phyloP scores from a whole-genome alignment of 2,329 filamentous ascomycete species.

The Ophiostoma novo-ulmi region DNA sequence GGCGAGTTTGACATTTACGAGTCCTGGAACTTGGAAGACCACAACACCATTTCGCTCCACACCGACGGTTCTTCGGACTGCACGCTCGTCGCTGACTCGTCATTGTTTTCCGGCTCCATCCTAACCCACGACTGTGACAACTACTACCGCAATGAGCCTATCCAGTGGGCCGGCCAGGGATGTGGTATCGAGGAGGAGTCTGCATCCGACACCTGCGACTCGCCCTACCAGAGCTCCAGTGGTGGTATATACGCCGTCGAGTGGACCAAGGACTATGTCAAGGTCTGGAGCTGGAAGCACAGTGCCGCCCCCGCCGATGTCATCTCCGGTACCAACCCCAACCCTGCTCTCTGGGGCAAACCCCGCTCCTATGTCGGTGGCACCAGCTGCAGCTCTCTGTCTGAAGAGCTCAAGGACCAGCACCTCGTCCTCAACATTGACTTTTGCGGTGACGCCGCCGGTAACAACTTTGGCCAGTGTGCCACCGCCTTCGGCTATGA shows the following conservation, averaged over 20 bases:
- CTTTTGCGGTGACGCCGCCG: constrained; percentile 70
- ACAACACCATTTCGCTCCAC: constrained; percentile 57
- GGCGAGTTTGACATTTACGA: constrained; percentile 67
- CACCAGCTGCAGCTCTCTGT: constrained; percentile 54
- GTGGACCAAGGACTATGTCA: constrained; percentile 40
- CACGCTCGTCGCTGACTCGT: constrained; percentile 29
- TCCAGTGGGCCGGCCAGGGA: constrained; percentile 39
- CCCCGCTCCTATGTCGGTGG: constrained; percentile 59
- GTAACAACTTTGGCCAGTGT: constrained; percentile 29
- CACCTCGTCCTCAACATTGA: constrained; percentile 69
- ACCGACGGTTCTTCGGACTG: constrained; percentile 36
- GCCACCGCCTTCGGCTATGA: constrained; percentile 27
- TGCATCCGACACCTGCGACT: background rate
- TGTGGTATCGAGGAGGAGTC: constrained; percentile 38
- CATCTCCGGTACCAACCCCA: constrained; percentile 43
- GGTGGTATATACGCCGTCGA: constrained; percentile 37
- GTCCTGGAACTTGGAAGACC: constrained; percentile 52
- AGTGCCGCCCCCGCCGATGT: constrained; percentile 34
- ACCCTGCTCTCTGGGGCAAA: constrained; percentile 59
- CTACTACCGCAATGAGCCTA: constrained; percentile 27
- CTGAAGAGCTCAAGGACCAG: constrained; percentile 58
- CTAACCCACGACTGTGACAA: constrained; percentile 40
- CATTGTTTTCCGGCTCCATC: constrained; percentile 33
- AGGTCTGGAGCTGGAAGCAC: constrained; percentile 40
- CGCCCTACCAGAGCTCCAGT: constrained; percentile 25